phyloP scores from a whole-genome alignment of 257 asterid genomes.

The Jacaranda copaia region DNA sequence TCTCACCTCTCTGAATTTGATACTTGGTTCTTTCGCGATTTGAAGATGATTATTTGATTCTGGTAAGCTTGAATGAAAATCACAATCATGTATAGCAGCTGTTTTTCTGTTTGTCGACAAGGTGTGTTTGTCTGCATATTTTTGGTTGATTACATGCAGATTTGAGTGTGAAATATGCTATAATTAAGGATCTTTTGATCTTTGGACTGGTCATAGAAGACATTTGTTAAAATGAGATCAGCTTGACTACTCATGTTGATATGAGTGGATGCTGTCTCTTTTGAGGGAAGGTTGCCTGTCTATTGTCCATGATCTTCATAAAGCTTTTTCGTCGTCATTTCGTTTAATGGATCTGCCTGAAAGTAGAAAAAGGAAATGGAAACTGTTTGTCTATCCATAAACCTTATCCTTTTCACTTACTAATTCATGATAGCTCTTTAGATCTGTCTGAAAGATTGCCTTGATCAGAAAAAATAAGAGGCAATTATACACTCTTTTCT shows the following conservation, averaged over 20 bases:
- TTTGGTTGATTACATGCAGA: background rate
- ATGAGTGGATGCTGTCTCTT: background rate
- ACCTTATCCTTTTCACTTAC: constrained; percentile 16
- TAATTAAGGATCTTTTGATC: constrained; percentile 12
- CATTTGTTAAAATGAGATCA: constrained; percentile 4
- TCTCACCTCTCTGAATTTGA: background rate
- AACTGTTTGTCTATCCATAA: constrained; percentile 16
- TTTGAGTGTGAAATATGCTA: background rate
- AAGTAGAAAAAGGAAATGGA: background rate
- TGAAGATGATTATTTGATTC: constrained; percentile 5
- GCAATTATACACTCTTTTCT: background rate
- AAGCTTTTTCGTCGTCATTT: constrained; percentile 9
- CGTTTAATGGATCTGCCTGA: constrained; percentile 21
- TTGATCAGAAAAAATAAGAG: constrained; percentile 18
- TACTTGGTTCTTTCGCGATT: background rate
- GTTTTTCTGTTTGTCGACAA: background rate
- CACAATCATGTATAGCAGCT: background rate
- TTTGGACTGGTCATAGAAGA: background rate
- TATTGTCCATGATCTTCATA: constrained; percentile 12
- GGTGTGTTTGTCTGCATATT: background rate
- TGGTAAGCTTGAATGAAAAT: background rate
- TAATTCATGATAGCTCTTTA: constrained; percentile 24
- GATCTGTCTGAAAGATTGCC: constrained; percentile 14
- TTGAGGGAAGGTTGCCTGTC: background rate
- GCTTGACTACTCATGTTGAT: constrained; percentile 21